A percentile compares a stretch with the other conserved stretches of the same genome.
phyloP scores from a whole-genome alignment of 768 basidiomycete species.

The Rickenella mellea region DNA sequence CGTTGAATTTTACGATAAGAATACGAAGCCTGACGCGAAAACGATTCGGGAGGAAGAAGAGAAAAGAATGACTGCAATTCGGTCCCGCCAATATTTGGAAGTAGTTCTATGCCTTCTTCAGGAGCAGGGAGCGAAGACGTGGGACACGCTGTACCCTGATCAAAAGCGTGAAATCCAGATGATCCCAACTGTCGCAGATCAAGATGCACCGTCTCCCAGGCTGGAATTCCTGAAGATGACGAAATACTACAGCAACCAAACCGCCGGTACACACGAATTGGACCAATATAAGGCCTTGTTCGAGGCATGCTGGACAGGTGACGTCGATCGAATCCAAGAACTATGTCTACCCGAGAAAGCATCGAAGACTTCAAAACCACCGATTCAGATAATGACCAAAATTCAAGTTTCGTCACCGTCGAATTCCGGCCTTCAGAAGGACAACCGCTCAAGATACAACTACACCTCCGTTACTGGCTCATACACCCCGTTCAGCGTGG shows the following conservation, averaged over 20 bases:
- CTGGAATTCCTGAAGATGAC: neutral
- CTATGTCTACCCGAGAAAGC: constrained; percentile 40
- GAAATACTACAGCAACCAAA: neutral
- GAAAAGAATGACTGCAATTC: neutral
- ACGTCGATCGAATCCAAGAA: constrained; percentile 38
- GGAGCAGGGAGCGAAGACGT: constrained; percentile 30
- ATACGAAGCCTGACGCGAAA: neutral
- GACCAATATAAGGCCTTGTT: constrained; percentile 42
- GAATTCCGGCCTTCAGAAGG: neutral
- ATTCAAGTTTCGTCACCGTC: too few species aligned
- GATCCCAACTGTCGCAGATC: constrained; percentile 10
- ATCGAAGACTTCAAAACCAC: constrained; percentile 14
- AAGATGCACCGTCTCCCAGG: neutral
- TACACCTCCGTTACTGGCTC: neutral
- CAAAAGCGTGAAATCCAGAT: constrained; percentile 3
- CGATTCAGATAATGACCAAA: constrained; percentile 36
- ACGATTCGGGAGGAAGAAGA: neutral
- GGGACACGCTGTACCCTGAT: constrained; percentile 29
- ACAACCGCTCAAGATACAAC: neutral
- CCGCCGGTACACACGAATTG: constrained; percentile 17
- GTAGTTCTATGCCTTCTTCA: constrained; percentile 25
- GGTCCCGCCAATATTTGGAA: constrained; percentile 12
- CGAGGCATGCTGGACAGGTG: constrained; percentile 45
- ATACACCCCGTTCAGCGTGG: constrained; percentile 40
- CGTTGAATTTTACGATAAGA: neutral